Base-by-base conservation (phyloP, 495 filamentous ascomycete genomes). In the Penicillium coprophilum region DNA sequence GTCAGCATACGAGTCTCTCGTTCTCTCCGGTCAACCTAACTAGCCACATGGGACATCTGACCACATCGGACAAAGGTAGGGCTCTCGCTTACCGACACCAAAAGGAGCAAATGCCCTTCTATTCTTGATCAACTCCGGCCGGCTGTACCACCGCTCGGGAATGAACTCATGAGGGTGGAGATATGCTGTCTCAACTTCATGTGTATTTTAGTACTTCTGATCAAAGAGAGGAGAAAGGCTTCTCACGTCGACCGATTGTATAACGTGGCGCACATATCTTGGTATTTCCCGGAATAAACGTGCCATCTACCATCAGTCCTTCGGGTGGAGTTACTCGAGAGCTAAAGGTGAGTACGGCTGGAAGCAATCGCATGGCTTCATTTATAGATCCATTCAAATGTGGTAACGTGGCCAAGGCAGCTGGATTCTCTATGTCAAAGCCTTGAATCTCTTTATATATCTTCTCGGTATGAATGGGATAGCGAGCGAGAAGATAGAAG, bases 41-140 rank as follows among this genome's bases (percentile, higher is more conserved):
- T 38, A 8, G 34, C 34, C 24, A 20, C 27, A 46, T n/a, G 23
- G 13, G 11, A 3, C 2, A 49, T 34, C 6, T 49, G 19, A 19
- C 17, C 19, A 23, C 28, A 32, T 10, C 12, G 30, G 9, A 9
- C 7, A 20, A 28, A 32, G 6, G 6, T 20, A 23, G 30, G 30
- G 19, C 13, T 19, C 12, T 20, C 19, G 73, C 54, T 17, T 54
- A 69, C 73, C 72, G 13, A 62, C 17, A 6, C 70, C 71, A 58
- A 86, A 85, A 0, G 82, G 82, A 1, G 68, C 58, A 51, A 78
- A 85, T 0, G 75, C 81, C 13, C 60, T 56, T 52, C 68, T 74
- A 47, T 82, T 67, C 7, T 63, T 64, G 34, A 81, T 66, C 70
- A 51, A 10, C 48, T 51, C 48, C 7, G 23, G 72, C 28, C 58